These are phyloP conservation scores for Phytophthora europaea DNA, from an alignment of 352 stramenopile genomes.

Conservation along the genomic window DNA sequence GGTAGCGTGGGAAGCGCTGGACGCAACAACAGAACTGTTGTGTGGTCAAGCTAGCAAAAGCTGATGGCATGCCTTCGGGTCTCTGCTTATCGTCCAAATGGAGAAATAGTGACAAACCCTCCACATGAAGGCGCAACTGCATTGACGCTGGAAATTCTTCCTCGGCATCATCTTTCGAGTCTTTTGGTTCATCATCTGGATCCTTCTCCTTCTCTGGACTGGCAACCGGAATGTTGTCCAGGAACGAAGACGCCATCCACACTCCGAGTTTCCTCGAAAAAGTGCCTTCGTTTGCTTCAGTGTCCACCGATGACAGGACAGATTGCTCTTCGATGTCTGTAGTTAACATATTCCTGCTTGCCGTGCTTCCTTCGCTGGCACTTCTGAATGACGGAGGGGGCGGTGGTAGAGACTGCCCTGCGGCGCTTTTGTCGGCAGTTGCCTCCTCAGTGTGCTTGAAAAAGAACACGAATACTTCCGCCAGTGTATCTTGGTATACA, in stretches of 20 bases:
- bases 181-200: slow-evolving; percentile 27
- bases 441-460: slow-evolving; percentile 55
- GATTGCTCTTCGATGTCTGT: slow-evolving; percentile 39
- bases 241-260: slow-evolving; percentile 68
- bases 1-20: slow-evolving; percentile 75
- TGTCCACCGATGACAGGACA: slow-evolving; percentile 42
- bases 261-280: slow-evolving; percentile 65
- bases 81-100: slow-evolving; percentile 59
- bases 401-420: slow-evolving; percentile 21
- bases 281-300: slow-evolving; percentile 43
- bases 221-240: slow-evolving; percentile 48
- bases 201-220: slow-evolving; percentile 37
- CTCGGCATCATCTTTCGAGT: slow-evolving; percentile 37
- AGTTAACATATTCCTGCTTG: slow-evolving; percentile 23
- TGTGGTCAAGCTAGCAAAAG: slow-evolving; percentile 70
- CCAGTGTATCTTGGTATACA: slow-evolving; percentile 81
- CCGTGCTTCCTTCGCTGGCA: slow-evolving; percentile 38
- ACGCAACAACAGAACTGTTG: slow-evolving; percentile 80
- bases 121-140: slow-evolving; percentile 81
- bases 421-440: slow-evolving; percentile 3
- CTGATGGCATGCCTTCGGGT: slow-evolving; percentile 43
- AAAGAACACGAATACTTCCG: slow-evolving; percentile 85
- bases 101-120: slow-evolving; percentile 73
- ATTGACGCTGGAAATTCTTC: slow-evolving; percentile 56
- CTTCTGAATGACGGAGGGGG: slow-evolving; percentile 38